phyloP scores from a whole-genome alignment of 371 early-diverging fungal species.

The Mycotypha africana region DNA sequence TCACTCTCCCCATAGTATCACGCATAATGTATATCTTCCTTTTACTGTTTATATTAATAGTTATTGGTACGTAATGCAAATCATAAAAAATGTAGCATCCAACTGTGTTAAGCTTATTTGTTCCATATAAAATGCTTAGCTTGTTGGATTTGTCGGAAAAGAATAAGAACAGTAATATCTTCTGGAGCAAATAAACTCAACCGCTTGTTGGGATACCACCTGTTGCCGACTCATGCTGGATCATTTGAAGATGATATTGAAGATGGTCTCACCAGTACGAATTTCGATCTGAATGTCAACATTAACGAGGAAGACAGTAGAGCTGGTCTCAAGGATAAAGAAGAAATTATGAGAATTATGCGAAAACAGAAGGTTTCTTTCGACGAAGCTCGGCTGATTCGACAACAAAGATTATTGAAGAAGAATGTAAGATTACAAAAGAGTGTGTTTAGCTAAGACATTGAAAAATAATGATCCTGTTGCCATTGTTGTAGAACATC shows the following conservation, averaged over 20 bases:
- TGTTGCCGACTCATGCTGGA: constrained; percentile 37
- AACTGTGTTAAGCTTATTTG: too few species aligned
- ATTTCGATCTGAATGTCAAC: constrained; percentile 68
- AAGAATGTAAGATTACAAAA: constrained; percentile 45
- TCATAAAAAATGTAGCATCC: too few species aligned
- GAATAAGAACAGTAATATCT: constrained; percentile 17
- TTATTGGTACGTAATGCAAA: too few species aligned
- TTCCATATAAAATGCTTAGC: too few species aligned
- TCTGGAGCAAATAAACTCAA: constrained; percentile 35
- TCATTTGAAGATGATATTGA: constrained; percentile 61
- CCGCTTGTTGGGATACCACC: constrained; percentile 39
- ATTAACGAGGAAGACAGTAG: constrained; percentile 60
- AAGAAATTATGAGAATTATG: constrained; percentile 72
- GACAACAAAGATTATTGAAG: constrained; percentile 64
- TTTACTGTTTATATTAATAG: too few species aligned
- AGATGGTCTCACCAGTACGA: constrained; percentile 66
- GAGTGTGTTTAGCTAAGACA: too few species aligned
- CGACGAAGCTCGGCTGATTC: constrained; percentile 78
- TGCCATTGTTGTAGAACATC: constrained; percentile 44
- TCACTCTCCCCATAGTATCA: too few species aligned
- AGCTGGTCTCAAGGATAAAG: constrained; percentile 72
- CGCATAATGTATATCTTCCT: too few species aligned
- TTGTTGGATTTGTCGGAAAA: constrained; percentile 27
- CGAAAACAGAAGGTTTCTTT: constrained; percentile 64
- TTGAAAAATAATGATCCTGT: too few species aligned